Percentiles rank a stretch among this genome's conserved stretches.
Conservation (phyloP, 2,329 filamentous ascomycete genomes). For the Hypoxylon sp. region DNA sequence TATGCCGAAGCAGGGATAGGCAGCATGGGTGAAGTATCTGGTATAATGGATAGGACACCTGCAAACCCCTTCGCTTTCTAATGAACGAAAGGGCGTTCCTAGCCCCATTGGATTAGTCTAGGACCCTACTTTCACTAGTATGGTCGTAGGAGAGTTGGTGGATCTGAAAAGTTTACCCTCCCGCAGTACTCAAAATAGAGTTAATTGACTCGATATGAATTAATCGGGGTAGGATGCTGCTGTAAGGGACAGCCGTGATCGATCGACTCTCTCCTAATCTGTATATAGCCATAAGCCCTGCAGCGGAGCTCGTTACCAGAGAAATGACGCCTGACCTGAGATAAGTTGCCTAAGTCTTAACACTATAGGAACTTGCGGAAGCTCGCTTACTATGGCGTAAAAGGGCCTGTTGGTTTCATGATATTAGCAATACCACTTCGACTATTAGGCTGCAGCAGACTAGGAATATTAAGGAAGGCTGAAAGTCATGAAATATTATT, state of each 20-base stretch:
- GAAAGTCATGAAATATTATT: background rate
- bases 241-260: background rate
- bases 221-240: background rate
- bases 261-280: background rate
- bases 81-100: background rate
- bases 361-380: background rate
- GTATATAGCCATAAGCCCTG: background rate
- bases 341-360: background rate
- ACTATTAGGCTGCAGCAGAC: background rate
- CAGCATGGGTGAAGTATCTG: background rate
- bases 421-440: background rate
- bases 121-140: background rate
- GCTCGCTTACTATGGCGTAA: background rate
- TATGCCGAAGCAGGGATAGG: background rate
- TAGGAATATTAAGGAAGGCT: background rate
- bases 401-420: background rate
- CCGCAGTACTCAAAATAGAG: background rate
- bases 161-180: background rate
- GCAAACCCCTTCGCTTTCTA: background rate
- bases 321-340: background rate
- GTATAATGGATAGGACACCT: conserved; percentile 4
- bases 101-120: background rate
- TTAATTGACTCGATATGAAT: background rate
- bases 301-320: background rate
- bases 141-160: background rate